Base-by-base conservation (phyloP, 495 filamentous ascomycete species). In the Tuber aestivum region DNA sequence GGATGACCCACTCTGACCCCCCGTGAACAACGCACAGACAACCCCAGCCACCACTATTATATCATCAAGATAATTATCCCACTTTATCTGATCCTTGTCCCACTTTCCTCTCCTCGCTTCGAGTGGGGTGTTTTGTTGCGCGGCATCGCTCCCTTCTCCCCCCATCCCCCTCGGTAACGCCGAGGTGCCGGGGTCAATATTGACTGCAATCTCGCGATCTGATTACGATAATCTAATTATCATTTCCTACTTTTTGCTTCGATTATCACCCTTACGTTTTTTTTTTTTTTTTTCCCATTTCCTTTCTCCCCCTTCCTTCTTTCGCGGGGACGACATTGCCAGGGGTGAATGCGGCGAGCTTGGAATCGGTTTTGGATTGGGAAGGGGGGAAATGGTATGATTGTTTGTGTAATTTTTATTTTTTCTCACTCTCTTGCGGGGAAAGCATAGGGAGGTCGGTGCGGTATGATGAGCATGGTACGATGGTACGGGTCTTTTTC, bases 201-300 rank as follows among this genome's bases (percentile, higher is more conserved):
- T 68, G 73, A 76, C 77, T 45, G 38, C 78, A 79, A 79, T 79
- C 78, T 75, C 65, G 69, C 73, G 70, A 79, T 79, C 78, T 79
- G 78, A 79, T 79, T 79, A 79, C 70, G 78, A 79, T 79, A 79
- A 79, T 72, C 73, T 69, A 71, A 75, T 75, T 70, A 38, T 35
- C 56, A 6, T 35, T 65, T 65, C 35, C 35, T 18, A 18, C 2
- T 65, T 32, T 16, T 32, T 61, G 7, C 7, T 40, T 40, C 38
- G 2, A 40, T 7, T n/a, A n/a, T n/a, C n/a, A n/a, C n/a, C n/a
- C n/a, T n/a, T n/a, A n/a, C n/a, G n/a, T 61, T 14, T 32, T 18
- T 65, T 32, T 32, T 32, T 61, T 16, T 32, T 12, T 16, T 18
- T 65, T 8, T 7, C 20, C 12, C 10, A 61, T 5, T 27, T 18